Evolutionary conservation across 352 stramenopile species (phyloP), one percentile per base, ranked within the genome.

Genomic region (Blastocystis sp.): DNA sequence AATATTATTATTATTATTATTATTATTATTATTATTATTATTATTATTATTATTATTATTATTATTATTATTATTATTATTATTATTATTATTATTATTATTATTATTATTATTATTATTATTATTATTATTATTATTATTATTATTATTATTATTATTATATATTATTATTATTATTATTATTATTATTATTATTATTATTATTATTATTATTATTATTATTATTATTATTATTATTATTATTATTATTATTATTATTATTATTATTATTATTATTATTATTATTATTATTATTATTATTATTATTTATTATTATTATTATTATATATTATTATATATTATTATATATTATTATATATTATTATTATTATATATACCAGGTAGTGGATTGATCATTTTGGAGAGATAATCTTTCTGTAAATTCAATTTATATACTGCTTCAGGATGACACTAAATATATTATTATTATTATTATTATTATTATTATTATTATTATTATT

Each of bases 331-430:
- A 21, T 66, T 55, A 19, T 66, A 47, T 21, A 37, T 10, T 3
- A 55, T 35, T 0, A 66, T 10, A 13, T 40, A 28, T 31, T 55
- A 36, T 11, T 55, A 47, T 5, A 66, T 55, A 46, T 66, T 66
- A 24, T 66, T 66, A 19, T 47, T 36, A 2, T 57, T 24, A 33
- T 66, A 66, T 6, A 37, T 66, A 33, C 64, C 35, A 9, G 65
- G 64, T 23, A 47, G 11, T 18, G 65, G 18, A 13, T 66, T 65
- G 9, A 66, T 58, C 3, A 66, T 7, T 11, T 55, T 47, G 11
- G 58, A 35, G 35, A 66, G 40, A 7, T 47, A 47, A 28, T 30
- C 32, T 2, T 52, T 35, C 46, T 66, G 5, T 49, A n/a, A n/a
- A 49, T 30, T 4, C 10, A 7, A 2, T 49, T 2, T 27, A 49